Conservation (phyloP, 371 early-diverging fungal genomes). For the Mucor plumbeus region DNA sequence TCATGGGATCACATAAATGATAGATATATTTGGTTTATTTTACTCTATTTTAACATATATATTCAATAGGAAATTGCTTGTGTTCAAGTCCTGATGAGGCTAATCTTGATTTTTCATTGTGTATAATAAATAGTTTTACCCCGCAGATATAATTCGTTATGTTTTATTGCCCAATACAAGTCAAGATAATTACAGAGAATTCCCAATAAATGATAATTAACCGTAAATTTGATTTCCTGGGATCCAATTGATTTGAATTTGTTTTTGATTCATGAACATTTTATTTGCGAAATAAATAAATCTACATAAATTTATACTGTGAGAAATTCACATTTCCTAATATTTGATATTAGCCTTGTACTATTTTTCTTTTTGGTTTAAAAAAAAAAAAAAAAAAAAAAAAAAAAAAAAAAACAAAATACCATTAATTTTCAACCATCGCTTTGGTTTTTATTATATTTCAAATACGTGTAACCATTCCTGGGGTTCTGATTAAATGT, state of each 20-base stretch:
- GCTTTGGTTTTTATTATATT: background rate
- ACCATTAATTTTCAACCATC: background rate
- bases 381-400: too few relatives aligned
- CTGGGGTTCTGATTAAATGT: background rate
- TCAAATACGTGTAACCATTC: conserved; percentile 1
- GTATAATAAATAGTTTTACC: background rate
- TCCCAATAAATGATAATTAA: background rate
- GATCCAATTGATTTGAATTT: conserved; percentile 1
- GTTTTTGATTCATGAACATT: background rate
- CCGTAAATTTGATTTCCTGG: background rate
- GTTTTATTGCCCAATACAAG: conserved; percentile 2
- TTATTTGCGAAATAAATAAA: too few relatives aligned
- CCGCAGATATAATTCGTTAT: conserved; percentile 5
- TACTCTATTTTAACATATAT: background rate
- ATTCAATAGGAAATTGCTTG: background rate
- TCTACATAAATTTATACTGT: background rate
- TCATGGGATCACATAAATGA: background rate
- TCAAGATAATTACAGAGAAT: too few relatives aligned
- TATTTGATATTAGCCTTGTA: background rate
- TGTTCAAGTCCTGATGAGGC: background rate
- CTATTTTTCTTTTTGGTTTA: background rate
- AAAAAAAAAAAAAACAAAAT: background rate
- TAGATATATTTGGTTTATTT: conserved; percentile 8
- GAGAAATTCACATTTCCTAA: background rate
- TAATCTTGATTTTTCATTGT: background rate